Base-by-base conservation (phyloP, 768 basidiomycete species). In the Psilocybe cubensis region DNA sequence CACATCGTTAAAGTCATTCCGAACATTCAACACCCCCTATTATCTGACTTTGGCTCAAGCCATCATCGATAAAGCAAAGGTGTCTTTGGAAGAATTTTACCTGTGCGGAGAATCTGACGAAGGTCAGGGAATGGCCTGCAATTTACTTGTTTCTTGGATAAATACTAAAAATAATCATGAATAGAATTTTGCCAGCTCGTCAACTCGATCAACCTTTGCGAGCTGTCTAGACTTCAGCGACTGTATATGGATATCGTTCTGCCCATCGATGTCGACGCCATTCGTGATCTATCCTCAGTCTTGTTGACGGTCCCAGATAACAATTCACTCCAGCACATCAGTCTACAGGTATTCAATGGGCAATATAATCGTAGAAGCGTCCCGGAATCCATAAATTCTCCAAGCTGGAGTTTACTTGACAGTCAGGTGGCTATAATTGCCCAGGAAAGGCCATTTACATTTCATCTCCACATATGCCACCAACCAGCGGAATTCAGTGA, bases 61-160 rank as follows among this genome's bases (percentile, higher is more conserved):
- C 1, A 50, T 59, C 29, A 45, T 59, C 17, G 14, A 43, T 25
- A 28, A 48, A 5, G 25, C 58, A 17, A 50, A 28, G 12, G 18
- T 27, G 48, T 35, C 21, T 14, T 23, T 59, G 4, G 58, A 59
- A 10, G 58, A 59, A 24, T 29, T 59, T 23, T 48, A 49, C 23
- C 21, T 59, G n/a, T 12, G 4, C 28, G 17, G 31, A 2, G 20
- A 31, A n/a, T 23, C 41, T 7, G 42, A 57, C 9, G 28, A 35
- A 23, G 29, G 29, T 29, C 4, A 17, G 1, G 17, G 47, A 44
- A 49, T 20, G 28, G 29, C 11, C 20, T 35, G 17, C n/a, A 11
- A 33, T 29, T 9, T 29, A 27, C 1, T 18, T 33, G 23, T 12
- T 29, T 27, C 14, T 50, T 4, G 28, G 8, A 17, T 7, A 24